Evolutionary conservation across 2,329 filamentous ascomycete species (phyloP).

Genomic region (Stenocarpella maydis): DNA sequence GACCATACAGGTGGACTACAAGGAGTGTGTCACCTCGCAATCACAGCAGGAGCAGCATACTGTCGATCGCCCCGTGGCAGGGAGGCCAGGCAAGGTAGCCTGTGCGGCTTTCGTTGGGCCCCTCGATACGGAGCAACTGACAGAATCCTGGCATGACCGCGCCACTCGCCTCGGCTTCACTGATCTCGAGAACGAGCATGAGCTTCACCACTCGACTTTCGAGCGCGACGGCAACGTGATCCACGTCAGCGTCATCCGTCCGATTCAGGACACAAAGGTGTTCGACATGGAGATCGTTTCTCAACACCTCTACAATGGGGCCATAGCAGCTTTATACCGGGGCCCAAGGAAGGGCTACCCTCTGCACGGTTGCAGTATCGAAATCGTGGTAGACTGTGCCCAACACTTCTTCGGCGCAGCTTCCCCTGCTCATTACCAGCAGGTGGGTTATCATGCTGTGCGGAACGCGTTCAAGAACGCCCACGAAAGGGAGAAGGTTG

Average conservation of each 20-base stretch:
- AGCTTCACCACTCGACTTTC: constrained; percentile 51
- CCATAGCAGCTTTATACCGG: constrained; percentile 81
- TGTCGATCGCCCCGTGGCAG: constrained; percentile 82
- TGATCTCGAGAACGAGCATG: constrained; percentile 40
- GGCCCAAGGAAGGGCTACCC: constrained; percentile 84
- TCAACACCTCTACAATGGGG: constrained; percentile 77
- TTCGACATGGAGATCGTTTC: constrained; percentile 61
- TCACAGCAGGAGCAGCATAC: constrained; percentile 66
- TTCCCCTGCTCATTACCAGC: constrained; percentile 72
- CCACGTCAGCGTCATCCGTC: constrained; percentile 63
- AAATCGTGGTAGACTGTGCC: constrained; percentile 71
- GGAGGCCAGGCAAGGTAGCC: constrained; percentile 79
- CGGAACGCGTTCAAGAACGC: constrained; percentile 73
- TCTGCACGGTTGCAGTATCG: constrained; percentile 78
- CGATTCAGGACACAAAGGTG: constrained; percentile 55
- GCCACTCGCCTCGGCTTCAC: constrained; percentile 31
- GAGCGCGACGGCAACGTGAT: constrained; percentile 76
- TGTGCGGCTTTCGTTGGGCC: constrained; percentile 76
- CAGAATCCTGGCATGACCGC: constrained; percentile 26
- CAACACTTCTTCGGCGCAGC: constrained; percentile 73
- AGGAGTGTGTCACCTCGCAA: constrained; percentile 75
- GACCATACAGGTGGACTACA: constrained; percentile 93
- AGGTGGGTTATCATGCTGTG: constrained; percentile 69
- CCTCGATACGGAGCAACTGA: constrained; percentile 49
- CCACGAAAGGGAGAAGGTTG: constrained; percentile 61